phyloP scores from a whole-genome alignment of 306 rosid species.

The Vicia faba region DNA sequence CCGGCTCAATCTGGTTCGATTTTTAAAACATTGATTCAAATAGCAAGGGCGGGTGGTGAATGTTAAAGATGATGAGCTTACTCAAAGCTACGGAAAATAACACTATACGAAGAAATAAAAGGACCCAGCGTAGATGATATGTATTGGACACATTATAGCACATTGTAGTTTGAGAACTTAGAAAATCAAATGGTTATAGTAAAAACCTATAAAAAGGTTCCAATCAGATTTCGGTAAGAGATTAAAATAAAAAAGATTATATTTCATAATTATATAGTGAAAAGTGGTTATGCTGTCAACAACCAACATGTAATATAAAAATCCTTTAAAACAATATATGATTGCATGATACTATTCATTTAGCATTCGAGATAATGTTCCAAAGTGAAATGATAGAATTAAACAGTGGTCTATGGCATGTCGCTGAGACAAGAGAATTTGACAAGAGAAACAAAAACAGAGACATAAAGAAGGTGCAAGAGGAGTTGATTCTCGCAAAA shows the following conservation, averaged over 20 bases:
- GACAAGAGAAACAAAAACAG: neutral
- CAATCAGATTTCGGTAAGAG: neutral
- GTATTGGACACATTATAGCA: neutral
- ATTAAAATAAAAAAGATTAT: neutral
- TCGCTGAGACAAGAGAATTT: slow-evolving; percentile 5
- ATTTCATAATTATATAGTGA: neutral
- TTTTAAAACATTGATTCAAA: neutral
- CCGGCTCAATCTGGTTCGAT: neutral
- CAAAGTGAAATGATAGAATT: neutral
- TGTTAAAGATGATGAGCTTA: slow-evolving; percentile 6
- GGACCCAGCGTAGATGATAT: neutral
- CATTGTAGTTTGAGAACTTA: neutral
- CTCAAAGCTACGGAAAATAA: neutral
- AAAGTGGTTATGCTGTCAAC: neutral
- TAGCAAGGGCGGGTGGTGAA: neutral
- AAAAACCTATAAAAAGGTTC: neutral
- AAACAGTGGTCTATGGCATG: neutral
- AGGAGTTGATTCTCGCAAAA: neutral
- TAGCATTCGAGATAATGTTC: neutral
- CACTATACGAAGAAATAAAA: neutral
- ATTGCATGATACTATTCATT: slow-evolving; percentile 4
- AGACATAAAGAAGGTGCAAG: neutral
- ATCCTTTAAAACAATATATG: neutral
- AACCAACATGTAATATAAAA: neutral
- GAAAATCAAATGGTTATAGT: neutral